Percentiles rank a stretch among this genome's conserved stretches.
phyloP scores from a whole-genome alignment of 2,329 filamentous ascomycete species.

The Fusarium multiceps region DNA sequence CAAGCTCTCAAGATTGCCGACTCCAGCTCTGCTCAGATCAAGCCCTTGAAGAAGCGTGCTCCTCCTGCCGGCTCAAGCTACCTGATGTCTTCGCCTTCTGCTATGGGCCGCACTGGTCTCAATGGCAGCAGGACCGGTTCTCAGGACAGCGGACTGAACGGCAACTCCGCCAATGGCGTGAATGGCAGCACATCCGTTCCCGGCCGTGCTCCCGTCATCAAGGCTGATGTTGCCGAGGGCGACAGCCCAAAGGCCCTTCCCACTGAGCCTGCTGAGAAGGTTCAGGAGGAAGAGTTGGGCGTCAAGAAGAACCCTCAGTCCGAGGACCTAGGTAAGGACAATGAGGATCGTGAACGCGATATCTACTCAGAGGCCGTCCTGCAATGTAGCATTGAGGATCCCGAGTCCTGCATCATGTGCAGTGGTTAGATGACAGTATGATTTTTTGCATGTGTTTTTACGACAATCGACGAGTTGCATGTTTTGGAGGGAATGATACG shows the following conservation, averaged over 20 bases:
- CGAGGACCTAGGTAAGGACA: slow-evolving; percentile 79
- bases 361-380: slow-evolving; percentile 96
- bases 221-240: slow-evolving; percentile 80
- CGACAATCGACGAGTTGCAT: slow-evolving; percentile 49
- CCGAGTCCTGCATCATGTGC: slow-evolving; percentile 96
- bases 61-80: slow-evolving; percentile 61
- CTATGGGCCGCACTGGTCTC: slow-evolving; percentile 76
- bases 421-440: slow-evolving; percentile 72
- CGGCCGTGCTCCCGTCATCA: slow-evolving; percentile 74
- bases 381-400: slow-evolving; percentile 97
- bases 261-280: slow-evolving; percentile 73
- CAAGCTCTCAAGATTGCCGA: slow-evolving; percentile 91
- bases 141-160: slow-evolving; percentile 61
- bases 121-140: slow-evolving; percentile 63
- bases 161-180: slow-evolving; percentile 62
- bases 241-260: slow-evolving; percentile 83
- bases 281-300: slow-evolving; percentile 72
- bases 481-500: slow-evolving; percentile 40
- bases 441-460: slow-evolving; percentile 42
- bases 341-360: slow-evolving; percentile 82
- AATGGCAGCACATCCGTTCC: slow-evolving; percentile 76
- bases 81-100: slow-evolving; percentile 66
- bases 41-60: slow-evolving; percentile 75
- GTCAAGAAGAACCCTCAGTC: slow-evolving; percentile 67
- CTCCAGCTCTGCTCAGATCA: slow-evolving; percentile 76